Evolutionary conservation across 768 basidiomycete genomes (phyloP).

Genomic region (Boletus vinaceobasis): DNA sequence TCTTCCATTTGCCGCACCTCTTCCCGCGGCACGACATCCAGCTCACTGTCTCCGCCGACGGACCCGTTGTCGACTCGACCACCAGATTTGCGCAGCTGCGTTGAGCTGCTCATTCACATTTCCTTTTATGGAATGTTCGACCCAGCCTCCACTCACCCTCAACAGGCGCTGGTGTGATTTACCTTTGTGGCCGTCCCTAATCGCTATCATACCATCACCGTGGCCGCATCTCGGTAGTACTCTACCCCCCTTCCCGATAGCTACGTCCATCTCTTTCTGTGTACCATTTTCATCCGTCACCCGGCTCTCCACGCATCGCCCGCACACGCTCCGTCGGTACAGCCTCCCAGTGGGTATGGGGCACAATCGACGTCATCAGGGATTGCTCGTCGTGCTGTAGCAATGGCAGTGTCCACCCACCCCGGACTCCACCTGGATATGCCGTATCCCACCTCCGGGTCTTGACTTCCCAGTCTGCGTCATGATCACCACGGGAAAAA

Average conservation of each 20-base stretch:
- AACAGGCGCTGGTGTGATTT: conserved; percentile 16
- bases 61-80: too few species aligned
- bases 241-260: not conserved
- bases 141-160: conserved; percentile 13
- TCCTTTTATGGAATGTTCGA: conserved; percentile 23
- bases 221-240: not conserved
- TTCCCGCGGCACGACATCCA: conserved; percentile 30
- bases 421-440: conserved; percentile 5
- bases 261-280: not conserved
- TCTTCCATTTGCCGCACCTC: conserved; percentile 22
- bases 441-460: conserved; percentile 1
- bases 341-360: not conserved
- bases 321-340: not conserved
- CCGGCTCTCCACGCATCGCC: conserved; percentile 5
- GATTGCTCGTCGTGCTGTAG: not conserved
- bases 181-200: conserved; percentile 15
- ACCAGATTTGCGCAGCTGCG: conserved; percentile 1
- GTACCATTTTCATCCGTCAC: conserved; percentile 6
- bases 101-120: conserved; percentile 23
- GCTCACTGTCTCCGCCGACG: conserved; percentile 29
- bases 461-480: not conserved
- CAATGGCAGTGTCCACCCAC: not conserved
- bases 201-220: not conserved
- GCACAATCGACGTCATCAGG: conserved; percentile 22
- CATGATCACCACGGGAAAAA: too few species aligned